A percentile compares a stretch with the other conserved stretches of the same genome.
These are phyloP conservation scores for Microascus cirrosus DNA, from an alignment of 2,329 filamentous ascomycete species.

Conservation along the genomic window DNA sequence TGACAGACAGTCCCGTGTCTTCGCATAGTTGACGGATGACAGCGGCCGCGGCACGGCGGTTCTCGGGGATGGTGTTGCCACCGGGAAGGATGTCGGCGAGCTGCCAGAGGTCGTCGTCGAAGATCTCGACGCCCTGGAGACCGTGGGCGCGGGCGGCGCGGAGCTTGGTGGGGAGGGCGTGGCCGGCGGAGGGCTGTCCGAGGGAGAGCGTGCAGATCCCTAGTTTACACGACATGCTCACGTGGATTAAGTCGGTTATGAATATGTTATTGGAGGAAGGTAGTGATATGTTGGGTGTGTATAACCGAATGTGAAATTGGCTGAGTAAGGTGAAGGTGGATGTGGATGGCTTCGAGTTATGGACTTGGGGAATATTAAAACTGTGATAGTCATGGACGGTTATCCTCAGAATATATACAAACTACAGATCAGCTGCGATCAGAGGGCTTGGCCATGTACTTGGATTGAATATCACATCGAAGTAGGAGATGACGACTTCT, in stretches of 20 bases:
- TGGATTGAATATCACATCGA: too few relatives aligned
- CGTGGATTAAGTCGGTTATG: not conserved
- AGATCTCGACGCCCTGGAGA: slow-evolving; percentile 62
- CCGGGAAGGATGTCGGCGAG: slow-evolving; percentile 36
- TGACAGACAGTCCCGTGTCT: slow-evolving; percentile 41
- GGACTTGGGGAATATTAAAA: too few relatives aligned
- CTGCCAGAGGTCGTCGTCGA: slow-evolving; percentile 64
- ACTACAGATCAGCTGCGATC: too few relatives aligned
- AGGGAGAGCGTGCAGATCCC: slow-evolving; percentile 70
- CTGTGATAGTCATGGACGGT: too few relatives aligned
- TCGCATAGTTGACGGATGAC: slow-evolving; percentile 46
- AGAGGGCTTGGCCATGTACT: too few relatives aligned
- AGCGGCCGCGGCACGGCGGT: slow-evolving; percentile 45
- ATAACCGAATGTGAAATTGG: not conserved
- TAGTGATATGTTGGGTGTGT: not conserved
- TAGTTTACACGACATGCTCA: slow-evolving; percentile 41
- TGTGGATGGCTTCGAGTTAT: too few relatives aligned
- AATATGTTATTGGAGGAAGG: not conserved
- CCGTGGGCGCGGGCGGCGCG: slow-evolving; percentile 54
- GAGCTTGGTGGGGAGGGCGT: slow-evolving; percentile 56
- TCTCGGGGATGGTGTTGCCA: slow-evolving; percentile 21
- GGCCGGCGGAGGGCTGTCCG: slow-evolving; percentile 57
- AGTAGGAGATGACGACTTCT: too few relatives aligned
- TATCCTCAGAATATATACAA: too few relatives aligned
- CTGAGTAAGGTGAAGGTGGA: not conserved